These are phyloP conservation scores for Rhizopogon vesiculosus DNA, from an alignment of 768 basidiomycete species.

Conservation along the genomic window DNA sequence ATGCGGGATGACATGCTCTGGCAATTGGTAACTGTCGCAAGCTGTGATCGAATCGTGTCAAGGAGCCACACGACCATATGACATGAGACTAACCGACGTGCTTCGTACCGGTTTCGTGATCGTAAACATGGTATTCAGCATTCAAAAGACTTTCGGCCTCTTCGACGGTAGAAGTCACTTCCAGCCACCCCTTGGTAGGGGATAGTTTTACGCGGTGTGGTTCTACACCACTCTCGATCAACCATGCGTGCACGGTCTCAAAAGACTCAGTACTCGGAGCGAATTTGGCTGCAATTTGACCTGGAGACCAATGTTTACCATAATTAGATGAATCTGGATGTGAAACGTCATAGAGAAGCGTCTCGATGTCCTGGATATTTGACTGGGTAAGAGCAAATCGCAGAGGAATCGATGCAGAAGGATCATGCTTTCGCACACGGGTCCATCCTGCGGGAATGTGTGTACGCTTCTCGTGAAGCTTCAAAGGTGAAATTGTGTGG, in stretches of 20 bases:
- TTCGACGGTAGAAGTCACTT: conserved; percentile 32
- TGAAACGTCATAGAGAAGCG: too few relatives aligned
- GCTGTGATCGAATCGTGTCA: conserved; percentile 17
- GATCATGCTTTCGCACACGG: too few relatives aligned
- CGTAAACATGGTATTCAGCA: conserved; percentile 39
- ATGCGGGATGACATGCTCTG: conserved; percentile 31
- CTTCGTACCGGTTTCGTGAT: conserved; percentile 29
- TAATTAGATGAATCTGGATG: conserved; percentile 16
- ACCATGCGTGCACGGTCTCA: conserved; percentile 35
- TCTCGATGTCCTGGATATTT: too few relatives aligned
- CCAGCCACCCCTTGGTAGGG: conserved; percentile 34
- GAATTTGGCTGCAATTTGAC: conserved; percentile 34
- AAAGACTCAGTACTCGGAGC: conserved; percentile 35
- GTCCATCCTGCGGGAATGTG: too few relatives aligned
- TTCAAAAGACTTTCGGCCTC: conserved; percentile 42
- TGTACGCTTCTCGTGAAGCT: too few relatives aligned
- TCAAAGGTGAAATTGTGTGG: background rate
- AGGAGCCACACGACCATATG: conserved; percentile 3
- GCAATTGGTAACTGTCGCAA: conserved; percentile 38
- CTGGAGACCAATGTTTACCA: conserved; percentile 42
- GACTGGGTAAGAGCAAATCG: too few relatives aligned
- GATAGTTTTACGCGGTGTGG: conserved; percentile 29
- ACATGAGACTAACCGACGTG: conserved; percentile 29
- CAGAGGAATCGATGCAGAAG: too few relatives aligned
- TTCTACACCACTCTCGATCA: conserved; percentile 32